Evolutionary conservation across 2,329 filamentous ascomycete species (phyloP).

Genomic region (Aspergillus fructus): DNA sequence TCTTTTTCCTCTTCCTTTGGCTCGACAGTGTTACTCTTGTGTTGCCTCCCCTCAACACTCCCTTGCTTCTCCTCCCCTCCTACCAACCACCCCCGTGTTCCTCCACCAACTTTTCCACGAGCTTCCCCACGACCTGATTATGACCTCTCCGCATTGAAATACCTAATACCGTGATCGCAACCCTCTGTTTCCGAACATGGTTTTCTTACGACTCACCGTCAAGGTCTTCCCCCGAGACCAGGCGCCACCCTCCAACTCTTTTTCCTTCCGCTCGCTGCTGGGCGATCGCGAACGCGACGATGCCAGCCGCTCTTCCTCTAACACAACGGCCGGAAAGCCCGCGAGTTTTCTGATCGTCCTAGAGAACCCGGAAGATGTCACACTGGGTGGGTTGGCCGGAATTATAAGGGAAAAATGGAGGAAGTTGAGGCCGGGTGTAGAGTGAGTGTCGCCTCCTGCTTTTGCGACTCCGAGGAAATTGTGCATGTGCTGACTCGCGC

Average conservation of each 20-base stretch:
- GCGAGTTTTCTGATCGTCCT: slow-evolving; percentile 33
- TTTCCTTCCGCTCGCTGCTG: slow-evolving; percentile 16
- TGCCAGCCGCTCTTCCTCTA: slow-evolving; percentile 9
- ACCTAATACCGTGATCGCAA: neutral
- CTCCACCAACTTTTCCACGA: neutral
- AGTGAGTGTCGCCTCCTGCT: slow-evolving; percentile 26
- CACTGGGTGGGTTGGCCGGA: slow-evolving; percentile 29
- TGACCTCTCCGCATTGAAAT: neutral
- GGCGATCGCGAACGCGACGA: slow-evolving; percentile 17
- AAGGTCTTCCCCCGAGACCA: slow-evolving; percentile 33
- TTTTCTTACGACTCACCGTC: slow-evolving; percentile 37
- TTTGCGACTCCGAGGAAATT: neutral
- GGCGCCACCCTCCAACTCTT: slow-evolving; percentile 13
- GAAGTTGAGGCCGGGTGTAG: slow-evolving; percentile 30
- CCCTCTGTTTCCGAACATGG: slow-evolving; percentile 24
- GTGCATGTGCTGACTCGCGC: slow-evolving; percentile 7
- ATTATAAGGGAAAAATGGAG: slow-evolving; percentile 36
- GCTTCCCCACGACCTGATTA: neutral
- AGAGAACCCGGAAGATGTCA: slow-evolving; percentile 31
- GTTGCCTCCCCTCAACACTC: neutral
- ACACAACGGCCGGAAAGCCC: slow-evolving; percentile 15
- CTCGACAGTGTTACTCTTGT: neutral
- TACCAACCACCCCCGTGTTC: neutral
- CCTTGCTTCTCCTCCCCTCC: neutral
- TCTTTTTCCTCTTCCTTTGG: neutral